A percentile compares a stretch with the other conserved stretches of the same genome.
Conservation (phyloP, 306 rosid genomes). For the Dalbergia cochinchinensis region DNA sequence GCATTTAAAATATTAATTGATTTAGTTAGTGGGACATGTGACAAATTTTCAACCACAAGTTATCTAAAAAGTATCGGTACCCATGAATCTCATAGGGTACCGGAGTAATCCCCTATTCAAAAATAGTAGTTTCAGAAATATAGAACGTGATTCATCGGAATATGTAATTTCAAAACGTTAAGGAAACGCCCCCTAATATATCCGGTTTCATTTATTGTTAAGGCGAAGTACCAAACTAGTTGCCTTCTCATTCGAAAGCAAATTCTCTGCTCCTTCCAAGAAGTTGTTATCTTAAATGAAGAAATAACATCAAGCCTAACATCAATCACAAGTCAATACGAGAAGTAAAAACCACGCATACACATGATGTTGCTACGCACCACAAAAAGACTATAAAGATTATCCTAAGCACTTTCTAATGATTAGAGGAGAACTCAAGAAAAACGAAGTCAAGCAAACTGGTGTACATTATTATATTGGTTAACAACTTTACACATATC, state of each 20-base stretch:
- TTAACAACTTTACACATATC: not conserved
- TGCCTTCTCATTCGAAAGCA: not conserved
- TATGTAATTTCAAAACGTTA: too few species aligned
- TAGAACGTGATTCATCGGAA: too few species aligned
- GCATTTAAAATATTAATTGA: too few species aligned
- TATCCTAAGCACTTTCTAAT: not conserved
- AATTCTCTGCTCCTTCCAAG: not conserved
- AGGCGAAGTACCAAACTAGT: not conserved
- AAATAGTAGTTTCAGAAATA: too few species aligned
- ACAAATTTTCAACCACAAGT: too few species aligned
- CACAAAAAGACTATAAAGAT: not conserved
- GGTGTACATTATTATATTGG: not conserved
- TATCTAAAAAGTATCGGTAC: too few species aligned
- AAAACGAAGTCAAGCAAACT: not conserved
- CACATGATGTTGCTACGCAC: not conserved
- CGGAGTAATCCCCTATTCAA: too few species aligned
- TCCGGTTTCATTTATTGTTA: not conserved
- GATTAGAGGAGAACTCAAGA: not conserved
- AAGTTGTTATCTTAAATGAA: not conserved
- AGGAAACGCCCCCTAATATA: too few species aligned
- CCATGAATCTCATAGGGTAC: too few species aligned
- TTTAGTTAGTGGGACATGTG: too few species aligned
- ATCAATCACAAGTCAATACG: not conserved
- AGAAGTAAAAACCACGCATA: not conserved
- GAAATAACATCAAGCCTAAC: not conserved